Conservation (phyloP, 495 filamentous ascomycete genomes). For the Xylaria grammica region DNA sequence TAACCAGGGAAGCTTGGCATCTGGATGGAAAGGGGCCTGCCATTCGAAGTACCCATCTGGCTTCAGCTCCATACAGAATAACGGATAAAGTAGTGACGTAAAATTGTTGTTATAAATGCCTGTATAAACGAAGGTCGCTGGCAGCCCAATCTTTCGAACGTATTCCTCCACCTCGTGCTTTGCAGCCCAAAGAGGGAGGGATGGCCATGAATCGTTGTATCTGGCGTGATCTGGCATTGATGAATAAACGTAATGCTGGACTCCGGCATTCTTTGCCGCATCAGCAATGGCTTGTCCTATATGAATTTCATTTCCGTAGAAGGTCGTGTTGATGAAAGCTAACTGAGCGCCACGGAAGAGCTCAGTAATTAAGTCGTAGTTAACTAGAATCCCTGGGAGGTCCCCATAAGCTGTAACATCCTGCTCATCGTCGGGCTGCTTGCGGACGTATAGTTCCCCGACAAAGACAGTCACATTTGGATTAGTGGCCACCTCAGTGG, state of each 20-base stretch:
- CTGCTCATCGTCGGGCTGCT: slow-evolving; percentile 52
- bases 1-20: slow-evolving; percentile 90
- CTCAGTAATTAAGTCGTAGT: slow-evolving; percentile 67
- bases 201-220: slow-evolving; percentile 70
- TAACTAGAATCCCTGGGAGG: slow-evolving; percentile 56
- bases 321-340: slow-evolving; percentile 98
- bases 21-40: slow-evolving; percentile 91
- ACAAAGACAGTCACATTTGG: slow-evolving; percentile 84
- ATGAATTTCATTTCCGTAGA: slow-evolving; percentile 90
- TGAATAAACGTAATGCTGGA: slow-evolving; percentile 93
- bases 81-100: slow-evolving; percentile 86
- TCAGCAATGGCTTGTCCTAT: slow-evolving; percentile 88
- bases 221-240: slow-evolving; percentile 94
- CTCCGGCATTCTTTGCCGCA: slow-evolving; percentile 81
- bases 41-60: slow-evolving; percentile 86
- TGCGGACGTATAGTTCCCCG: slow-evolving; percentile 74
- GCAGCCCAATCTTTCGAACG: slow-evolving; percentile 78
- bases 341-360: slow-evolving; percentile 84
- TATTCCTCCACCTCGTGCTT: slow-evolving; percentile 94
- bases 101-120: slow-evolving; percentile 99
- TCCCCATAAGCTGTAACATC: slow-evolving; percentile 49
- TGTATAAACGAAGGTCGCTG: slow-evolving; percentile 91
- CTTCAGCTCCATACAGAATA: slow-evolving; percentile 91
- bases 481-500: slow-evolving; percentile 77
- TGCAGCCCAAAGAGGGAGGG: slow-evolving; percentile 85